These are phyloP conservation scores for Amanita brunnescens DNA, from an alignment of 768 basidiomycete genomes.

Conservation along the genomic window DNA sequence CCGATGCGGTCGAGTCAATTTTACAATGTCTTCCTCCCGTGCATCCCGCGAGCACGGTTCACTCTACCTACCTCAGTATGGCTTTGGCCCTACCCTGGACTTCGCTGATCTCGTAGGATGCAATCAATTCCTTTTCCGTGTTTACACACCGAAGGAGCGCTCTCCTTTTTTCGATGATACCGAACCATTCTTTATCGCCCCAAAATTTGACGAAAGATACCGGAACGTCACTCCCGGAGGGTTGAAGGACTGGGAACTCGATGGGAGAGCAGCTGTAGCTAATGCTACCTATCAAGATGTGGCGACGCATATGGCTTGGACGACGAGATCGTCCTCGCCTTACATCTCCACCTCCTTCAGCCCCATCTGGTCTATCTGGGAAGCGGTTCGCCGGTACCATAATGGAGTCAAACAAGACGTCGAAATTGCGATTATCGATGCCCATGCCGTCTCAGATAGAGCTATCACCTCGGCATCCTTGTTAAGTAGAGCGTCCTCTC, in stretches of 20 bases:
- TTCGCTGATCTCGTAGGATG: slow-evolving; percentile 53
- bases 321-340: slow-evolving; percentile 57
- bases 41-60: slow-evolving; percentile 17
- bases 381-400: slow-evolving; percentile 69
- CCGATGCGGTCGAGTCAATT: slow-evolving; percentile 6
- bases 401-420: slow-evolving; percentile 65
- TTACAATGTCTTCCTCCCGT: slow-evolving; percentile 20
- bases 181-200: slow-evolving; percentile 63
- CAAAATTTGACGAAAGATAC: slow-evolving; percentile 49
- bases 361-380: slow-evolving; percentile 78
- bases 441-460: slow-evolving; percentile 43
- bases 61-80: slow-evolving; percentile 55
- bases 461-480: slow-evolving; percentile 62
- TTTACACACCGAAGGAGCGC: slow-evolving; percentile 64
- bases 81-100: slow-evolving; percentile 54
- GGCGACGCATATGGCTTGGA: slow-evolving; percentile 68
- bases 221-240: slow-evolving; percentile 23
- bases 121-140: slow-evolving; percentile 73
- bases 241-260: slow-evolving; percentile 10
- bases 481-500: slow-evolving; percentile 38
- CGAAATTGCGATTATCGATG: slow-evolving; percentile 74
- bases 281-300: slow-evolving; percentile 54
- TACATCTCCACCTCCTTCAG: slow-evolving; percentile 75
- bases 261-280: slow-evolving; percentile 12
- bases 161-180: slow-evolving; percentile 43